phyloP scores from a whole-genome alignment of 2,329 filamentous ascomycete species.

The Ilyonectria mors-panacis region DNA sequence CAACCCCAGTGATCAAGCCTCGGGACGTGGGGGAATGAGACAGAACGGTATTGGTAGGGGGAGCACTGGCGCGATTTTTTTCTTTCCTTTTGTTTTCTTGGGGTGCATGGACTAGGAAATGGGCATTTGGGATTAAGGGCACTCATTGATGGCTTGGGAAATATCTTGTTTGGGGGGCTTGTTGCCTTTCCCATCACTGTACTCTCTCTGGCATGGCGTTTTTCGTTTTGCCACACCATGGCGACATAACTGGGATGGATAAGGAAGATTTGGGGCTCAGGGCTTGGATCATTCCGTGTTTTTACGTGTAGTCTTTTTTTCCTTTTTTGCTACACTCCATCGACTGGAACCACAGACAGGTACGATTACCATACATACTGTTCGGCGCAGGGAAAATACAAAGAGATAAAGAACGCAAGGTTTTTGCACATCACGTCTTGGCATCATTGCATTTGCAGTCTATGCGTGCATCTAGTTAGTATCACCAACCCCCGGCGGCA shows the following conservation, averaged over 20 bases:
- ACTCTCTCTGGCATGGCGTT: constrained; percentile 40
- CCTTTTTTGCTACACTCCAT: constrained; percentile 21
- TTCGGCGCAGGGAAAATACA: constrained; percentile 43
- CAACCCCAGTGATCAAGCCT: constrained; percentile 1
- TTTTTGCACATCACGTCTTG: background rate
- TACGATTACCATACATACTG: constrained; percentile 41
- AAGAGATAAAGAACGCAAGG: background rate
- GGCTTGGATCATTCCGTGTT: constrained; percentile 10
- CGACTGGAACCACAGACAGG: constrained; percentile 29
- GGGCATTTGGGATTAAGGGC: constrained; percentile 41
- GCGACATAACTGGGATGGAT: constrained; percentile 27
- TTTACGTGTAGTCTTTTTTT: constrained; percentile 2
- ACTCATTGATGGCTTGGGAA: constrained; percentile 35
- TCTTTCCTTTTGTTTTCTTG: constrained; percentile 20
- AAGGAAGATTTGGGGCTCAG: constrained; percentile 1
- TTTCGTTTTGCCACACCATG: constrained; percentile 25
- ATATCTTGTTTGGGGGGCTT: constrained; percentile 6
- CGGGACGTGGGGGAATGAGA: constrained; percentile 22
- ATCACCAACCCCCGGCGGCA: background rate
- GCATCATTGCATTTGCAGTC: background rate
- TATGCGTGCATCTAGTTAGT: background rate
- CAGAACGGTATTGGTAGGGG: constrained; percentile 31
- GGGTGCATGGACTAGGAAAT: constrained; percentile 41
- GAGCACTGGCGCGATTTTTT: constrained; percentile 35
- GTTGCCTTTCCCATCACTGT: constrained; percentile 25